Percentiles rank a stretch among this genome's conserved stretches.
These are phyloP conservation scores for Paecilomyces formosus DNA, from an alignment of 2,329 filamentous ascomycete genomes.

Conservation along the genomic window DNA sequence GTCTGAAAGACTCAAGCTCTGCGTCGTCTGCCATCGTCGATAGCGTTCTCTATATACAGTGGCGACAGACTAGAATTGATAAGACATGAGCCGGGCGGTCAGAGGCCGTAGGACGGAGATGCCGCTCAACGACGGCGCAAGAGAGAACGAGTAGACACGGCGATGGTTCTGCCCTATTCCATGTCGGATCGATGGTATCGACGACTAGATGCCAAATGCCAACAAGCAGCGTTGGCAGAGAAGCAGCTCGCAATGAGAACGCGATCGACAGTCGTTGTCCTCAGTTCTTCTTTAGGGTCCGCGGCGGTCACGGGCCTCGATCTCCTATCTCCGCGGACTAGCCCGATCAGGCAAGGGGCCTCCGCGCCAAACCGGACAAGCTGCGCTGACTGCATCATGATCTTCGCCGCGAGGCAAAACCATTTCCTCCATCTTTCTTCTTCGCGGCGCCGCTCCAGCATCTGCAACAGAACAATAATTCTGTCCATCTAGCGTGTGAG, in stretches of 20 bases:
- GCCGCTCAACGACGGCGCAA: background rate
- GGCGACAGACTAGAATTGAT: background rate
- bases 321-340: constrained; percentile 11
- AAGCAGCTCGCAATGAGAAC: background rate
- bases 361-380: constrained; percentile 14
- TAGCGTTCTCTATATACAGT: constrained; percentile 5
- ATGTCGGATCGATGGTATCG: background rate
- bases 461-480: background rate
- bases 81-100: background rate
- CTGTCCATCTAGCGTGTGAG: background rate
- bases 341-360: constrained; percentile 13
- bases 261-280: no score
- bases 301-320: background rate
- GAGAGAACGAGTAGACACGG: background rate
- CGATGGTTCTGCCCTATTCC: background rate
- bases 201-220: background rate
- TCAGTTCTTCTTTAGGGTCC: background rate
- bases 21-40: constrained; percentile 43
- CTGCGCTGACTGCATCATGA: constrained; percentile 13
- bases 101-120: background rate
- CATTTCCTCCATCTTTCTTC: background rate
- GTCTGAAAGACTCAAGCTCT: constrained; percentile 79
- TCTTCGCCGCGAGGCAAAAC: constrained; percentile 1
- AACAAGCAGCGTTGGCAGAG: background rate
- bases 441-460: background rate